phyloP scores from a whole-genome alignment of 108 stramenopile genomes.

The Fragilariopsis cylindrus region DNA sequence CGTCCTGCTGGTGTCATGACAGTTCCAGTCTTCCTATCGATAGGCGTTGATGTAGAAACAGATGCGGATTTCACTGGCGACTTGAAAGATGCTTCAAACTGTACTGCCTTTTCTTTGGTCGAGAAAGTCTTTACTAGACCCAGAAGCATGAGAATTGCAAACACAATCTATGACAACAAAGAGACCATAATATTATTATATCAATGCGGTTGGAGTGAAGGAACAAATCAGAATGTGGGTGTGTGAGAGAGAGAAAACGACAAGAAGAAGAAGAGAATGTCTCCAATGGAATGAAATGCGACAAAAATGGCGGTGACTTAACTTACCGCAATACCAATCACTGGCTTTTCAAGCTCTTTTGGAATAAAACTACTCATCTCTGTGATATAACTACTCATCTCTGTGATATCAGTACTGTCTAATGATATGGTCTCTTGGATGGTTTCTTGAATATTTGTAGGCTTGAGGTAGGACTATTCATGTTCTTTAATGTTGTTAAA shows the following conservation, averaged over 20 bases:
- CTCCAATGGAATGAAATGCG: not conserved
- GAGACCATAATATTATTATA: not conserved
- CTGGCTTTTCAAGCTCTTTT: conserved; percentile 26
- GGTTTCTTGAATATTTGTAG: not conserved
- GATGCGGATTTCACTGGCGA: conserved; percentile 11
- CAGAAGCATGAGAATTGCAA: conserved; percentile 30
- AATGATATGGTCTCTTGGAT: too few species aligned
- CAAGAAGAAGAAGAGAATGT: not conserved
- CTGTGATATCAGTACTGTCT: not conserved
- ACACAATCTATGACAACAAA: conserved; percentile 26
- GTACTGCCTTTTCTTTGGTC: not conserved
- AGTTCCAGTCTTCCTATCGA: conserved; percentile 40
- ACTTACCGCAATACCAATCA: conserved; percentile 30
- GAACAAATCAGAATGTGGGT: not conserved
- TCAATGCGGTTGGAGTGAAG: too few species aligned
- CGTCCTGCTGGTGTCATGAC: conserved; percentile 55
- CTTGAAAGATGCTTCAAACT: conserved; percentile 1
- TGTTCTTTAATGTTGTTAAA: not conserved
- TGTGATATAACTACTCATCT: conserved; percentile 14
- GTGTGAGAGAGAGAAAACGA: not conserved
- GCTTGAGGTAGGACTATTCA: not conserved
- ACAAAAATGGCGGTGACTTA: not conserved
- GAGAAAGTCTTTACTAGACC: conserved; percentile 27
- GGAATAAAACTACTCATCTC: conserved; percentile 27
- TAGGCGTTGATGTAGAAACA: conserved; percentile 17